These are phyloP conservation scores for Hymenoscyphus scutula DNA, from an alignment of 2,329 filamentous ascomycete genomes.

Conservation along the genomic window DNA sequence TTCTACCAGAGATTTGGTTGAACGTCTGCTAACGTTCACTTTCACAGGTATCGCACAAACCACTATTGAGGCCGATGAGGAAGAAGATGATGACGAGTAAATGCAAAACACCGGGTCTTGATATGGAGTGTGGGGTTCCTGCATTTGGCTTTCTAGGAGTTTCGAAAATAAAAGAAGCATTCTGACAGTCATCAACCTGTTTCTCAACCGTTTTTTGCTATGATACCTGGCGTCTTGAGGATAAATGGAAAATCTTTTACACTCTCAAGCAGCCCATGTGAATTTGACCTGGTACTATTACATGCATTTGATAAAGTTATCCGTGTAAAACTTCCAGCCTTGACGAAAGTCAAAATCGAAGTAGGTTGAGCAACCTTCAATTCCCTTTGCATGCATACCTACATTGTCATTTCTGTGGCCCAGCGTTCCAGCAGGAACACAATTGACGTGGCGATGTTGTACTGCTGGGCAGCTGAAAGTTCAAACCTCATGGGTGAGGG, in stretches of 20 bases:
- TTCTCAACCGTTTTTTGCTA: conserved; percentile 2
- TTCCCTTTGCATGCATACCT: no score
- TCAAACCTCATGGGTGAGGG: no score
- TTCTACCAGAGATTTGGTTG: neutral
- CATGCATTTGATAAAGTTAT: neutral
- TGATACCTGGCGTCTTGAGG: conserved; percentile 5
- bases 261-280: neutral
- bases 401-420: no score
- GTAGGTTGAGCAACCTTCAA: no score
- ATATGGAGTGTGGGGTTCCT: conserved; percentile 23
- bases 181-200: conserved; percentile 10
- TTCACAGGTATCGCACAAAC: conserved; percentile 71
- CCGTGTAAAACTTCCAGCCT: neutral
- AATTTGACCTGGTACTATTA: neutral
- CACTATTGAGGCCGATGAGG: conserved; percentile 69
- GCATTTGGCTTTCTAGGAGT: conserved; percentile 27
- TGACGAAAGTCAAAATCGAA: neutral
- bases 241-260: neutral
- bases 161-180: conserved; percentile 23
- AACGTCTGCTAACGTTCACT: conserved; percentile 23
- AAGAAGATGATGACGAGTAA: conserved; percentile 69
- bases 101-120: conserved; percentile 32
- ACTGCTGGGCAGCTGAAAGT: no score
- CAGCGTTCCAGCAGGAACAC: no score
- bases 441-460: no score